Conservation (phyloP, 768 basidiomycete genomes). For the Coprinopsis strossmayeri region DNA sequence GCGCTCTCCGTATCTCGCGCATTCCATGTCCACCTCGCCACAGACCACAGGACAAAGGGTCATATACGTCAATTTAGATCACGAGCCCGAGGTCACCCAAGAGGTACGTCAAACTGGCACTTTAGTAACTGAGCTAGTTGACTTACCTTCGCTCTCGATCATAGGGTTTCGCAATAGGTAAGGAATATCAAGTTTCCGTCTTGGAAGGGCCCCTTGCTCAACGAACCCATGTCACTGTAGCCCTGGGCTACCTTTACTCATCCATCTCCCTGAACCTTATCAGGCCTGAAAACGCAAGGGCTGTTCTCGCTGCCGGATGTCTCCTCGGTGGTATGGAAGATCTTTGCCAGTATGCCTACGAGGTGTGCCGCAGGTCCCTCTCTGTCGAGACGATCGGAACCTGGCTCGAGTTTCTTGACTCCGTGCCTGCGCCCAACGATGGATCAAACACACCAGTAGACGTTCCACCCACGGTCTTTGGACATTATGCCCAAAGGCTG, state of each 20-base stretch:
- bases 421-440: constrained; percentile 41
- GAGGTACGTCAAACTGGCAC: constrained; percentile 49
- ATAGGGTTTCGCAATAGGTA: constrained; percentile 76
- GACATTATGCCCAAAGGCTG: constrained; percentile 68
- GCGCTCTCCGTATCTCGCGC: constrained; percentile 81
- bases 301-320: constrained; percentile 79
- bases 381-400: constrained; percentile 63
- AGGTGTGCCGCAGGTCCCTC: constrained; percentile 70
- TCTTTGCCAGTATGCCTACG: constrained; percentile 72
- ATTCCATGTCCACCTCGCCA: constrained; percentile 79
- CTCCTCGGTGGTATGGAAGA: constrained; percentile 86
- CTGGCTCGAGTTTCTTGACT: constrained; percentile 75
- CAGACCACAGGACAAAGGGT: constrained; percentile 58
- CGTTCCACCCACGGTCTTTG: constrained; percentile 53
- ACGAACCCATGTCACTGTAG: constrained; percentile 28
- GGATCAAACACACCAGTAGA: constrained; percentile 49
- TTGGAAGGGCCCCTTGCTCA: constrained; percentile 4
- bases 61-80: constrained; percentile 70
- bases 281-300: constrained; percentile 74
- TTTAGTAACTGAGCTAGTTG: constrained; percentile 10
- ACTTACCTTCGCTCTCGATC: constrained; percentile 13
- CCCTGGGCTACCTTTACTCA: constrained; percentile 78
- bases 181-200: constrained; percentile 8
- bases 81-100: constrained; percentile 76
- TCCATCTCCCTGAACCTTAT: constrained; percentile 62